A percentile compares a stretch with the other conserved stretches of the same genome.
phyloP scores from a whole-genome alignment of 257 asterid species.

The Mitragyna speciosa region DNA sequence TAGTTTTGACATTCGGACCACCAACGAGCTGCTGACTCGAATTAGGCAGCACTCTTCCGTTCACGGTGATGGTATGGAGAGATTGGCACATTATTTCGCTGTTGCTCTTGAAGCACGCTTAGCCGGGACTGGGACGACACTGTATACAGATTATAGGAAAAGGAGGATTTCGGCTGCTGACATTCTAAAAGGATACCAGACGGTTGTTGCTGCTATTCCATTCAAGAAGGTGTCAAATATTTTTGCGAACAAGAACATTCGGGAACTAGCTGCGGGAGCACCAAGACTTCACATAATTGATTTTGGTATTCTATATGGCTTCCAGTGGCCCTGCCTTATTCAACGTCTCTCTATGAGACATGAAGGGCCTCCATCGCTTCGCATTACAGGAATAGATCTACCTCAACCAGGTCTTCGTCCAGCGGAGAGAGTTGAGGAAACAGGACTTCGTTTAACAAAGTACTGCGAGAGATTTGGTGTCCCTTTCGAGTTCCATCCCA shows the following conservation, averaged over 20 bases:
- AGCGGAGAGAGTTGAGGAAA: conserved; percentile 40
- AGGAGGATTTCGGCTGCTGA: conserved; percentile 36
- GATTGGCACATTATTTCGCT: conserved; percentile 40
- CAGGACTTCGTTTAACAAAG: conserved; percentile 34
- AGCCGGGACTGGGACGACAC: conserved; percentile 37
- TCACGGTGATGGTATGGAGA: conserved; percentile 39
- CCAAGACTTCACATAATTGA: conserved; percentile 41
- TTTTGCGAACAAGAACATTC: conserved; percentile 30
- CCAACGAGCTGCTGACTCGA: conserved; percentile 33
- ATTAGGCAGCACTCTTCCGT: conserved; percentile 43
- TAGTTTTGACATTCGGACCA: conserved; percentile 31
- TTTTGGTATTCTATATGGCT: conserved; percentile 43
- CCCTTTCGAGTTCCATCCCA: conserved; percentile 37
- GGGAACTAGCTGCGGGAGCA: conserved; percentile 24
- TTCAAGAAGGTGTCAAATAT: conserved; percentile 30
- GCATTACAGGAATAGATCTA: conserved; percentile 42
- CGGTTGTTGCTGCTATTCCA: conserved; percentile 34
- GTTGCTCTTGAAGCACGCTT: conserved; percentile 44
- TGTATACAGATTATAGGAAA: conserved; percentile 25
- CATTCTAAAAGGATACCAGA: conserved; percentile 37
- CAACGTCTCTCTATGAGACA: conserved; percentile 35
- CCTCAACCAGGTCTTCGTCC: conserved; percentile 50
- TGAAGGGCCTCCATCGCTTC: conserved; percentile 39
- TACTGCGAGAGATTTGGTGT: conserved; percentile 35
- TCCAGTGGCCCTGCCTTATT: conserved; percentile 46